Conservation (phyloP, 768 basidiomycete species). For the Rhodosporidiobolus sp. region DNA sequence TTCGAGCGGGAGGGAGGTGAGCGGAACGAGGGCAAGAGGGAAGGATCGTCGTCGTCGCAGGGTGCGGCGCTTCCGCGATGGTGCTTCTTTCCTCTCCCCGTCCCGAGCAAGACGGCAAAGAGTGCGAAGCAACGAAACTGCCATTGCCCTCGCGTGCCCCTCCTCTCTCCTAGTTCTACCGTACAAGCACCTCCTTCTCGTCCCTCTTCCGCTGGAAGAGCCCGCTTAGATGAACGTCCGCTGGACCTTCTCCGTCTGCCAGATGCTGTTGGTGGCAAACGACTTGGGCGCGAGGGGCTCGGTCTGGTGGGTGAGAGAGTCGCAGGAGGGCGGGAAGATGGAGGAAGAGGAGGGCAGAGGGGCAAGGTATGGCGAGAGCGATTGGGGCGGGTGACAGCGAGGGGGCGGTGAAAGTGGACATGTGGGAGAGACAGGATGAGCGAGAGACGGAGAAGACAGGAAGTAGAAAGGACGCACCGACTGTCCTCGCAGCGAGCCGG, state of each 20-base stretch:
- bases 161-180: not conserved
- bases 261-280: conserved; percentile 70
- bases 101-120: too few relatives aligned
- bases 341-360: not conserved
- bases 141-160: not conserved
- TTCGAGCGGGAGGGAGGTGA: too few relatives aligned
- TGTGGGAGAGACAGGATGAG: not conserved
- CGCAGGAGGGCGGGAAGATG: not conserved
- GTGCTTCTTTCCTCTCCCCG: too few relatives aligned
- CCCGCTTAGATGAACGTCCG: conserved; percentile 28
- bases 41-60: too few relatives aligned
- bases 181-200: not conserved
- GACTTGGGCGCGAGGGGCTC: conserved; percentile 65
- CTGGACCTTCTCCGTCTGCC: conserved; percentile 63
- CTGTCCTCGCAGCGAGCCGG: conserved; percentile 82
- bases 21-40: too few relatives aligned
- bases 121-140: conserved; percentile 4
- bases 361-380: not conserved
- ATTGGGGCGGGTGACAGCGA: not conserved
- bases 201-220: not conserved
- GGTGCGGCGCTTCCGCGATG: too few relatives aligned
- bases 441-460: not conserved
- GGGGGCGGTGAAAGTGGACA: not conserved
- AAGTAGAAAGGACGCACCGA: conserved; percentile 58
- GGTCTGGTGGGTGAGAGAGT: conserved; percentile 61